Evolutionary conservation across 176 grass and related monocot genomes (phyloP).

Genomic region (Oryza meridionalis): DNA sequence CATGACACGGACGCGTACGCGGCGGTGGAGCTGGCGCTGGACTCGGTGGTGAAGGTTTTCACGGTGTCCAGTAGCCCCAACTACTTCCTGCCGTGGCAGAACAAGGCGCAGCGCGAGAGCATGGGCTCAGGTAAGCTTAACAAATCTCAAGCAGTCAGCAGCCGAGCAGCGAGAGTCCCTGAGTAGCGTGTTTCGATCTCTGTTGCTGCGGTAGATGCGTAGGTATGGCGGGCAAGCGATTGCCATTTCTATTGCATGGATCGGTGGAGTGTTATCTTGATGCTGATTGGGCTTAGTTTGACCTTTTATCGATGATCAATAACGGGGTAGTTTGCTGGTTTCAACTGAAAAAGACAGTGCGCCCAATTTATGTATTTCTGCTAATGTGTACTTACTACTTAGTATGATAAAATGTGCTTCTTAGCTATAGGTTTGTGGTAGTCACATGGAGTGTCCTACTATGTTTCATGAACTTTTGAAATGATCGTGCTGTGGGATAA

Average conservation of each 20-base stretch:
- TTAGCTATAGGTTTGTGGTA: background rate
- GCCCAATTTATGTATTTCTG: background rate
- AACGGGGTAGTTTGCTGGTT: background rate
- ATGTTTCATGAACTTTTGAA: conserved; percentile 15
- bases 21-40: conserved; percentile 87
- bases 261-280: background rate
- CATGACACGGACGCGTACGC: conserved; percentile 82
- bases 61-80: conserved; percentile 95
- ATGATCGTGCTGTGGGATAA: background rate
- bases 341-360: background rate
- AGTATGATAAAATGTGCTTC: background rate
- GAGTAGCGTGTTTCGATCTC: conserved; percentile 33
- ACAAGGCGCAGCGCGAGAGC: conserved; percentile 96
- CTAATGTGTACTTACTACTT: background rate
- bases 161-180: background rate
- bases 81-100: conserved; percentile 97
- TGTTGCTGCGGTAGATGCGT: background rate
- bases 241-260: background rate
- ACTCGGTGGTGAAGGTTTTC: conserved; percentile 98
- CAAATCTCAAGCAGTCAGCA: background rate
- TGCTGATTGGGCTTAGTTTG: background rate
- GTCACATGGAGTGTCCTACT: background rate
- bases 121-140: conserved; percentile 78
- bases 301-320: background rate
- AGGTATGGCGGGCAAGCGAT: background rate